Conservation (phyloP, 2,329 filamentous ascomycete species). For the Ophidiomyces ophidiicola region DNA sequence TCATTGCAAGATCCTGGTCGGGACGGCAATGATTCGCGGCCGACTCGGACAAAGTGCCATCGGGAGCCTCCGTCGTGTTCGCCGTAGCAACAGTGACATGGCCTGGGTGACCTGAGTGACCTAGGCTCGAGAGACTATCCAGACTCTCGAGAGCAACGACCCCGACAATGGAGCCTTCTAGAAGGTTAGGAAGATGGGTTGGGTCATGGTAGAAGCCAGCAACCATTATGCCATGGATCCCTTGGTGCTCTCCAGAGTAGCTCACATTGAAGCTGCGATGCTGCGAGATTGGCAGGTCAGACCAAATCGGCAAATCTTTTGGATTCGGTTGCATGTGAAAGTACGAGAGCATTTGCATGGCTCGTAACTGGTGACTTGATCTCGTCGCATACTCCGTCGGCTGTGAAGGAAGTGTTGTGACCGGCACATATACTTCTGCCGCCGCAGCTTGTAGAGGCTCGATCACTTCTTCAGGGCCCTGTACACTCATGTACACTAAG, state of each 20-base stretch:
- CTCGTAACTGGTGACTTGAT: slow-evolving; percentile 40
- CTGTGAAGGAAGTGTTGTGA: slow-evolving; percentile 39
- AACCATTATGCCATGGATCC: slow-evolving; percentile 41
- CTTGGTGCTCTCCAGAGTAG: slow-evolving; percentile 35
- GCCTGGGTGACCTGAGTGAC: not conserved
- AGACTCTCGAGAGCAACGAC: slow-evolving; percentile 39
- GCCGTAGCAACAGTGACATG: not conserved
- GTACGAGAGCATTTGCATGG: slow-evolving; percentile 51
- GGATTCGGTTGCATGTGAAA: slow-evolving; percentile 38
- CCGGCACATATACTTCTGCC: slow-evolving; percentile 21
- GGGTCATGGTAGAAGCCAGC: slow-evolving; percentile 40
- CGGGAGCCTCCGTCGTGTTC: not conserved
- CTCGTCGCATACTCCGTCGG: slow-evolving; percentile 34
- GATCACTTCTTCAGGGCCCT: slow-evolving; percentile 35
- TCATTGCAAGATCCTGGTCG: slow-evolving; percentile 10
- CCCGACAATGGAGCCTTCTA: slow-evolving; percentile 45
- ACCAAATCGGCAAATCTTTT: slow-evolving; percentile 31
- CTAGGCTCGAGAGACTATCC: slow-evolving; percentile 19
- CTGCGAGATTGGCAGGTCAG: slow-evolving; percentile 34
- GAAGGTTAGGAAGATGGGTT: slow-evolving; percentile 37
- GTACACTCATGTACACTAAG: slow-evolving; percentile 42
- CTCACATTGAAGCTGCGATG: slow-evolving; percentile 38
- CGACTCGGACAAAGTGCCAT: not conserved
- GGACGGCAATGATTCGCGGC: slow-evolving; percentile 5
- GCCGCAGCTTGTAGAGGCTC: slow-evolving; percentile 33